A percentile compares a stretch with the other conserved stretches of the same genome.
phyloP scores from a whole-genome alignment of 23 red algal genomes.

The Agarophyton chilense region DNA sequence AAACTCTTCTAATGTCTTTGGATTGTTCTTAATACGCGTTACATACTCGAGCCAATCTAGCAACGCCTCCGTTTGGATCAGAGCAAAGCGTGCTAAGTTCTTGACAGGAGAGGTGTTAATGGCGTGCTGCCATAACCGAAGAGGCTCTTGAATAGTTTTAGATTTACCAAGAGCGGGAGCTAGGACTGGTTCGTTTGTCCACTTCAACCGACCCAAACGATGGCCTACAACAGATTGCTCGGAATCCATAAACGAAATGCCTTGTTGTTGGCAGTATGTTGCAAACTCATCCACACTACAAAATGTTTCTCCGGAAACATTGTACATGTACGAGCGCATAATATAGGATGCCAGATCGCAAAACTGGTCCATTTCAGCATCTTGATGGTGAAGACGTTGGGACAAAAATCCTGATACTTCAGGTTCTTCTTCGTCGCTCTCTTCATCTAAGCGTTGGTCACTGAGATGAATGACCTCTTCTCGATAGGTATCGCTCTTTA shows the following conservation, averaged over 20 bases:
- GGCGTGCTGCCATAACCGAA: constrained; percentile 35
- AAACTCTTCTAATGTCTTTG: neutral
- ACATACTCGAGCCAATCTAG: constrained; percentile 53
- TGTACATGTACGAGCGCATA: constrained; percentile 11
- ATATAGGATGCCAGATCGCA: neutral
- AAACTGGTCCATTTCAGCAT: neutral
- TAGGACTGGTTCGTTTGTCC: constrained; percentile 25
- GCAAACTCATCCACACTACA: neutral
- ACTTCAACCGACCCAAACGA: constrained; percentile 13
- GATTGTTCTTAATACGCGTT: neutral
- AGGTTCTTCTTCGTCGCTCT: constrained; percentile 14
- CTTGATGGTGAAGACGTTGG: neutral
- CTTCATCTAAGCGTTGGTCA: neutral
- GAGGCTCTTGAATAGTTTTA: neutral
- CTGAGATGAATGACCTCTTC: neutral
- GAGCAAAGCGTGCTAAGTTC: constrained; percentile 17
- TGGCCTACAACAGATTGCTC: neutral
- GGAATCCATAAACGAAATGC: neutral
- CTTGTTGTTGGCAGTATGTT: constrained; percentile 4
- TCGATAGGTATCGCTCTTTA: neutral
- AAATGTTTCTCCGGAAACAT: constrained; percentile 10
- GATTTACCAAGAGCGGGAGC: constrained; percentile 13
- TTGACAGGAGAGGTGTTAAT: constrained; percentile 18
- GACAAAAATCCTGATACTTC: neutral
- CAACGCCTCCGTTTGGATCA: constrained; percentile 17